Base-by-base conservation (phyloP, 2,329 filamentous ascomycete genomes). In the Lecanicillium sp. region DNA sequence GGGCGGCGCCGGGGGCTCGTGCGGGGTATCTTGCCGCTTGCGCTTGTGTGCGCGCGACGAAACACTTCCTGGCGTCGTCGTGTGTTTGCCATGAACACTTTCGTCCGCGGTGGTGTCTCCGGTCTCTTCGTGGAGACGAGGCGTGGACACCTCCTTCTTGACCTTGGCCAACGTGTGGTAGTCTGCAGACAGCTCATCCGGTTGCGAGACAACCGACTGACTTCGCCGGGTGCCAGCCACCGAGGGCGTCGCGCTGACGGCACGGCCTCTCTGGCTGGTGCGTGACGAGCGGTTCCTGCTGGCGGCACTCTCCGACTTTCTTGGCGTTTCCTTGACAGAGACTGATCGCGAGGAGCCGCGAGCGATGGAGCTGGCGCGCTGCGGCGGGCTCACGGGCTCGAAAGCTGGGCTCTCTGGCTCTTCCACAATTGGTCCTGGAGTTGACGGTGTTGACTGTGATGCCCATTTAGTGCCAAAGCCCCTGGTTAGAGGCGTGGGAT, bases 81-180 rank as follows among this genome's bases (percentile, higher is more conserved):
- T 56, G 19, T 63, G 65, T 19, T 67, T 67, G 33, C 67, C 66
- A 15, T 66, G 62, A 5, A 67, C 64, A 48, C 71, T 73, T 57
- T 83, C 78, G 51, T 80, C 77, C 5, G 73, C 71, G 2, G 73
- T 76, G 2, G 73, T 78, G 51, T 81, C 78, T 15, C 73, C 74
- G 5, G 70, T 66, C 48, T 83, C 79, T 40, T 81, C 77, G 3
- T 72, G 63, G 6, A 70, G 69, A 26, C 66, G 65, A 2, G 80
- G 79, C 4, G 79, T 83, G 6, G 70, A 68, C 33, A 69, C 77
- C 60, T 84, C 80, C 51, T 80, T 67, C 67, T 84, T 84, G 46
- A 84, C 73, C 45, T 61, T 69, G n/a, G 64, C 62, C 15, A 61
- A 59, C 10, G 62, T 50, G 37, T 67, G 63, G 30, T 66, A 62